A percentile compares a stretch with the other conserved stretches of the same genome.
phyloP scores from a whole-genome alignment of 768 basidiomycete genomes.

The Amanita fuliginea region DNA sequence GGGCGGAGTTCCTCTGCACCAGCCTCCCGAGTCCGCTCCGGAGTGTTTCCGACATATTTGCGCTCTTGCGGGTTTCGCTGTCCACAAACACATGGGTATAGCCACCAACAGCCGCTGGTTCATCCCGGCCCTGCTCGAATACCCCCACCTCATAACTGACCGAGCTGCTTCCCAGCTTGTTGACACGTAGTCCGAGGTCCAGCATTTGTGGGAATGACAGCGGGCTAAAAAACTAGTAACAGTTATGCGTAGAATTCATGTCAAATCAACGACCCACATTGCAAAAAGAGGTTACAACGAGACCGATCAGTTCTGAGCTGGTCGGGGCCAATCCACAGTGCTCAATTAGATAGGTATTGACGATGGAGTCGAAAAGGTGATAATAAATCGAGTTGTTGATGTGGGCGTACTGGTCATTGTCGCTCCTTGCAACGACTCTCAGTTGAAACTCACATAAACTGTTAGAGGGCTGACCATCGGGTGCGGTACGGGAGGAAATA shows the following conservation, averaged over 20 bases:
- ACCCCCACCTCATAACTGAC: conserved; percentile 75
- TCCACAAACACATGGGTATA: conserved; percentile 86
- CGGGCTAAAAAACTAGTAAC: conserved; percentile 52
- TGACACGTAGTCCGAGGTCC: conserved; percentile 60
- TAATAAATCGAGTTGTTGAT: conserved; percentile 78
- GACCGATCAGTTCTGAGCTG: conserved; percentile 46
- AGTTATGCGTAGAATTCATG: neutral
- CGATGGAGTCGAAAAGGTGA: conserved; percentile 71
- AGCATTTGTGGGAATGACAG: conserved; percentile 64
- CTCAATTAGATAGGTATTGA: conserved; percentile 70
- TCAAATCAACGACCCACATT: conserved; percentile 26
- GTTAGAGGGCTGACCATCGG: conserved; percentile 42
- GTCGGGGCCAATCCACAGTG: conserved; percentile 47
- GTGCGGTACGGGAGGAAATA: conserved; percentile 57
- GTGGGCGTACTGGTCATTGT: conserved; percentile 81
- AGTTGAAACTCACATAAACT: neutral
- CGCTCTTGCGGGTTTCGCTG: conserved; percentile 43
- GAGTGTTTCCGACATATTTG: neutral
- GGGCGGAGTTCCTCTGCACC: neutral
- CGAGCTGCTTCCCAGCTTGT: conserved; percentile 59
- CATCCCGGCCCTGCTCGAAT: conserved; percentile 37
- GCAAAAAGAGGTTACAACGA: conserved; percentile 72
- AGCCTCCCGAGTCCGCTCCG: neutral
- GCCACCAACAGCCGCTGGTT: conserved; percentile 36
- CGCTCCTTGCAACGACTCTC: conserved; percentile 42